Conservation (phyloP, 768 basidiomycete species). For the Naganishia onofrii region DNA sequence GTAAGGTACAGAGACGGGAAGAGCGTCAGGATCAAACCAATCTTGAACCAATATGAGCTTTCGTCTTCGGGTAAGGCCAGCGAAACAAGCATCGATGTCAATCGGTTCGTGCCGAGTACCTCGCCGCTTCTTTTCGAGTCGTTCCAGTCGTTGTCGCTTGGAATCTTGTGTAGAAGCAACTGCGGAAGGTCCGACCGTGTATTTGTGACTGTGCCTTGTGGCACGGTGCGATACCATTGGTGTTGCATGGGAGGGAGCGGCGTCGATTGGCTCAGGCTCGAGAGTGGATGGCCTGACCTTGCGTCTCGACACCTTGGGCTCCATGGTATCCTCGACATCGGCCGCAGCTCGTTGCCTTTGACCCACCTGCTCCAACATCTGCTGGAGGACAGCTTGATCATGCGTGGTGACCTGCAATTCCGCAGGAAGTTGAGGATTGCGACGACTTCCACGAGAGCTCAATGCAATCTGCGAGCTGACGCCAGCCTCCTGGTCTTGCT, state of each 20-base stretch:
- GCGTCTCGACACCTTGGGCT: background rate
- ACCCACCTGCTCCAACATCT: background rate
- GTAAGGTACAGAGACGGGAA: conserved; percentile 11
- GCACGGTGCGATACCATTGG: background rate
- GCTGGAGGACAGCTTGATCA: conserved; percentile 6
- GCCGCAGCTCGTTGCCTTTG: too few species aligned
- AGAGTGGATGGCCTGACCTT: background rate
- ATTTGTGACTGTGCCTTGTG: background rate
- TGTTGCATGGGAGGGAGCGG: background rate
- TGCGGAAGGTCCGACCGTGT: background rate
- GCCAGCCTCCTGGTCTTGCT: conserved; percentile 5
- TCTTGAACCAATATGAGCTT: conserved; percentile 9
- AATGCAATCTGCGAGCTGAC: background rate
- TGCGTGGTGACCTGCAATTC: conserved; percentile 9
- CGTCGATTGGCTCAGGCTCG: background rate
- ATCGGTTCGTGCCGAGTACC: background rate
- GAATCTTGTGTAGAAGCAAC: background rate
- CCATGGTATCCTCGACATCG: too few species aligned
- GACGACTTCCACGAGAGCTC: background rate
- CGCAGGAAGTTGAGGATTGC: background rate
- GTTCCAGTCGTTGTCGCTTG: background rate
- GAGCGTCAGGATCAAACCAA: conserved; percentile 12
- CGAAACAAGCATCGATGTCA: conserved; percentile 7
- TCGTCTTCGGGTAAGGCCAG: conserved; percentile 1
- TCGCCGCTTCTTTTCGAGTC: conserved; percentile 1